Base-by-base conservation (phyloP, 2,329 filamentous ascomycete genomes). In the Lachnellula subtilissima region DNA sequence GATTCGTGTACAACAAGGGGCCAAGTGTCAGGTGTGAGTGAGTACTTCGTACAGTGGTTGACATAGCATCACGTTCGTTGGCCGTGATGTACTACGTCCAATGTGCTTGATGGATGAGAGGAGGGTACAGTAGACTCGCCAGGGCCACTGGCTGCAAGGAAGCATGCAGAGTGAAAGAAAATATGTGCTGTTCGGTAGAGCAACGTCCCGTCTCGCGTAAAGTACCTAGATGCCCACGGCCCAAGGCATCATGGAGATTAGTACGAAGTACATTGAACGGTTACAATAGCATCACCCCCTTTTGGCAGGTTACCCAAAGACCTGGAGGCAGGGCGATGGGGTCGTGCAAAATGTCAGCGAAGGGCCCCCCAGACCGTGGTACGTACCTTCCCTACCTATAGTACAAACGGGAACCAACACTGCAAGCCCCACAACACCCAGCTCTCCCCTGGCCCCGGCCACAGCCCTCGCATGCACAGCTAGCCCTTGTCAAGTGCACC, bases 141-240 rank as follows among this genome's bases (percentile, higher is more conserved):
- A 11, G 22, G 12, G 14, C 8, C 9, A 17, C 14, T 23, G 25
- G 49, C 49, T 37, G 12, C 49, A 42, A n/a, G 35, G 35, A 42
- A 51, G 49, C 45, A 32, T 47, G 45, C 45, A 47, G 45, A 47
- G 37, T 40, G 15, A 40, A 22, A 11, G 17, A 45, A 19, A 32
- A 32, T 11, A 50, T 50, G 36, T 50, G 48, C 35, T 40, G n/a
- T 22, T 50, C 48, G 36, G 17, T 40, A 39, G 32, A 43, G 49
- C 37, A 43, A 14, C 22, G 22, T 42, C 32, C 49, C 22, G 36
- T 51, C 49, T 43, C 49, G 49, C 49, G 49, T 51, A 51, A 39
- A 43, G 49, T 42, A 15, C 17, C 17, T n/a, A n/a, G 45, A 32
- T 45, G 15, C 19, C n/a, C n/a, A 40, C 37, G 37, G 37, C 37